phyloP scores from a whole-genome alignment of 176 grass and related monocot genomes.

The Triticum monococcum region DNA sequence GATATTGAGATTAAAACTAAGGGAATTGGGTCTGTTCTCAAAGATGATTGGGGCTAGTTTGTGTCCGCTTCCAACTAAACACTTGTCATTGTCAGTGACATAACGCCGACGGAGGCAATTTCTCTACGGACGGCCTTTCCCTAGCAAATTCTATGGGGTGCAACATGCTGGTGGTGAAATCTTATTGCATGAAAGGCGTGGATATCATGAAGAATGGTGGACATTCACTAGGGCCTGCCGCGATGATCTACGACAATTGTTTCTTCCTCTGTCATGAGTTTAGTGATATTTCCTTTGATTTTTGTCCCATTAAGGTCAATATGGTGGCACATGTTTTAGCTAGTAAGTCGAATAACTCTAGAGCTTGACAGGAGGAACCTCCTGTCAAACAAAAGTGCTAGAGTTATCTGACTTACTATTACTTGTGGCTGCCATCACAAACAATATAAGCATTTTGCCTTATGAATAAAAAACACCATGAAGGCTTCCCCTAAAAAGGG shows the following conservation, averaged over 20 bases:
- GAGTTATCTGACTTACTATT: background rate
- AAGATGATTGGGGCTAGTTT: background rate
- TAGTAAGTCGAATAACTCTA: background rate
- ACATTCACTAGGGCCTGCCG: background rate
- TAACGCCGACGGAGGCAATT: background rate
- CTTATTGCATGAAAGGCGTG: background rate
- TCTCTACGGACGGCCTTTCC: background rate
- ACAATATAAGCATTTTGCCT: background rate
- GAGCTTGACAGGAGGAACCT: background rate
- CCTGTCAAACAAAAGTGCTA: too few relatives aligned
- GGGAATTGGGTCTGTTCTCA: background rate
- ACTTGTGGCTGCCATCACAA: background rate
- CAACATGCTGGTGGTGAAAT: background rate
- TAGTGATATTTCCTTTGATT: background rate
- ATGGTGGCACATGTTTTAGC: background rate
- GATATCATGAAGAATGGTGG: background rate
- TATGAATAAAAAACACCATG: too few relatives aligned
- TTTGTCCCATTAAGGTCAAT: background rate
- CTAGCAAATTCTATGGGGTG: background rate
- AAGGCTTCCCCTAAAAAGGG: too few relatives aligned
- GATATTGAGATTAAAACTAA: background rate
- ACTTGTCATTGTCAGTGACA: background rate
- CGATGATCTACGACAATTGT: background rate
- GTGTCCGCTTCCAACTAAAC: too few relatives aligned
- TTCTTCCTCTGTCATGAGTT: background rate